Percentiles rank a stretch among this genome's conserved stretches.
phyloP scores from a whole-genome alignment of 805 yeast species.

The Dipodascopsis uninucleata region DNA sequence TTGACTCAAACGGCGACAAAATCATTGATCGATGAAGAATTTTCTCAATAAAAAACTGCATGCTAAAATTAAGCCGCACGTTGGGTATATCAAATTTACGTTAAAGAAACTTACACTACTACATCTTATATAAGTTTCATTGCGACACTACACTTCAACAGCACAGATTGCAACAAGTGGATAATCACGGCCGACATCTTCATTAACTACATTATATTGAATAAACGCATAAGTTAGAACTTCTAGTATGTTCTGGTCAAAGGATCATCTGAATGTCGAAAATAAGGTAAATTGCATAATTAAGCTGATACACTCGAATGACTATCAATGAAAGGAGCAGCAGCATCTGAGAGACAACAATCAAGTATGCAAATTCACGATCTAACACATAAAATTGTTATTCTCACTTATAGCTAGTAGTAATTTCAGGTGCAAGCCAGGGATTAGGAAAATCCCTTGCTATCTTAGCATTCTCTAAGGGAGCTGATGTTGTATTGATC shows the following conservation, averaged over 20 bases:
- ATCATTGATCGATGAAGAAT: not conserved
- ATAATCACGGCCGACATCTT: too few relatives aligned
- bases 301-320: too few relatives aligned
- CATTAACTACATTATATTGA: too few relatives aligned
- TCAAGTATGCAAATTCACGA: too few relatives aligned
- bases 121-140: too few relatives aligned
- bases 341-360: too few relatives aligned
- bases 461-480: conserved; percentile 46
- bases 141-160: too few relatives aligned
- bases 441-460: conserved; percentile 87
- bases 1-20: not conserved
- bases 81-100: too few relatives aligned
- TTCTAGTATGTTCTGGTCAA: conserved; percentile 7
- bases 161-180: too few relatives aligned
- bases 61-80: too few relatives aligned
- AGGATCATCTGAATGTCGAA: conserved; percentile 4
- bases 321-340: too few relatives aligned
- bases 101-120: too few relatives aligned
- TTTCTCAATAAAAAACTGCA: not conserved
- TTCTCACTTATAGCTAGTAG: conserved; percentile 54
- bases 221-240: not conserved
- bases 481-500: conserved; percentile 67
- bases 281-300: conserved; percentile 15
- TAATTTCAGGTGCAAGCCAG: conserved; percentile 92
- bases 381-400: conserved; percentile 42